Percentiles rank a stretch among this genome's conserved stretches.
Evolutionary conservation across 176 grass and related monocot species (phyloP).

Genomic region (Tuctoria greenei): DNA sequence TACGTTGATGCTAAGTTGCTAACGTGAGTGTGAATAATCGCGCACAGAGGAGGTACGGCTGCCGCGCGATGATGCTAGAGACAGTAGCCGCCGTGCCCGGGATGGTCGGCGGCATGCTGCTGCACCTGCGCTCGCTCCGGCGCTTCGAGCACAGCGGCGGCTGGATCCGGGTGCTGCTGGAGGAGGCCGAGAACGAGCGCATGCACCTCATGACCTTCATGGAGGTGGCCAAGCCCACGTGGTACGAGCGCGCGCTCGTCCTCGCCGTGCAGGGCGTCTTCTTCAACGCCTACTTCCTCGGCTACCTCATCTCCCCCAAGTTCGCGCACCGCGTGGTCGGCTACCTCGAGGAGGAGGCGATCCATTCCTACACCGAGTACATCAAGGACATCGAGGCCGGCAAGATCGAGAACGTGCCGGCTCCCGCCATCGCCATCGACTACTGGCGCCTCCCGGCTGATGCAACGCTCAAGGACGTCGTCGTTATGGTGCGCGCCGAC

Average conservation of each 20-base stretch:
- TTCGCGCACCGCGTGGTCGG: conserved; percentile 76
- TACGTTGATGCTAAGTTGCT: not conserved
- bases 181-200: conserved; percentile 81
- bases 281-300: conserved; percentile 65
- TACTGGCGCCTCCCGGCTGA: conserved; percentile 70
- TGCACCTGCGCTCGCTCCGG: conserved; percentile 74
- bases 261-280: conserved; percentile 68
- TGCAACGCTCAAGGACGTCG: conserved; percentile 68
- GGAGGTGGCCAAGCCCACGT: conserved; percentile 68
- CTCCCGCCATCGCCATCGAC: conserved; percentile 73
- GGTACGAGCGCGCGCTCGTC: conserved; percentile 73
- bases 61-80: conserved; percentile 83
- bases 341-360: conserved; percentile 82
- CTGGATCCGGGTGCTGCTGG: conserved; percentile 66
- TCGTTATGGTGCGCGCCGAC: conserved; percentile 60
- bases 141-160: conserved; percentile 78
- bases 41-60: conserved; percentile 68
- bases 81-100: conserved; percentile 83
- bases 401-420: conserved; percentile 71
- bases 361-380: conserved; percentile 83
- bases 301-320: conserved; percentile 63
- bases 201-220: conserved; percentile 93
- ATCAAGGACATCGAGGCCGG: conserved; percentile 66
- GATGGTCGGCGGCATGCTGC: conserved; percentile 76
- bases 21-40: not conserved